phyloP scores from a whole-genome alignment of 441 rosid species.

The Dalechampia spathulata region DNA sequence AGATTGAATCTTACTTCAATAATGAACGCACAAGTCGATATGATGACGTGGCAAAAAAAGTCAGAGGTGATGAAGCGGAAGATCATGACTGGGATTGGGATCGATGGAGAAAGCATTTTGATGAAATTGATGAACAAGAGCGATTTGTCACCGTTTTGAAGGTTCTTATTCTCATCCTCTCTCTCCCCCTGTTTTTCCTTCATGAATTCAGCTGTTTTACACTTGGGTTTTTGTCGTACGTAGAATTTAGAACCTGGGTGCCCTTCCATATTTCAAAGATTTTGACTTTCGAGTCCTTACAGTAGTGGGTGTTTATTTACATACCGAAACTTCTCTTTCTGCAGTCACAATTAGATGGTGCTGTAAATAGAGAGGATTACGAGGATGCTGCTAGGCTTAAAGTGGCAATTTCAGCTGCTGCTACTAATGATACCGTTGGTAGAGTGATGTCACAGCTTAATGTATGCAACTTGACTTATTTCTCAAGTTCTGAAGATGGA shows the following conservation, averaged over 20 bases:
- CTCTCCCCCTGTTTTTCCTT: no score
- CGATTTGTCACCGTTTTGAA: constrained; percentile 62
- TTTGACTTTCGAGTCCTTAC: no score
- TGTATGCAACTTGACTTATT: constrained; percentile 30
- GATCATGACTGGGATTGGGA: constrained; percentile 99
- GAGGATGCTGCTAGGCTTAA: constrained; percentile 78
- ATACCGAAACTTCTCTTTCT: neutral
- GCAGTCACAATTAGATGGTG: constrained; percentile 61
- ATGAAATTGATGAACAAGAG: constrained; percentile 75
- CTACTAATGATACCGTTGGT: constrained; percentile 75
- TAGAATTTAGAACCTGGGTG: no score
- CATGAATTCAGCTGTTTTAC: no score
- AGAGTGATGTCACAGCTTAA: constrained; percentile 54
- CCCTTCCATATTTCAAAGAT: no score
- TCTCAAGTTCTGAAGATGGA: neutral
- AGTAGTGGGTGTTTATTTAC: no score
- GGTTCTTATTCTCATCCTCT: constrained; percentile 29
- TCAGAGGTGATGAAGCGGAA: constrained; percentile 17
- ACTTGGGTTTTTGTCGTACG: no score
- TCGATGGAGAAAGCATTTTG: constrained; percentile 84
- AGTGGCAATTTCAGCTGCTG: constrained; percentile 89
- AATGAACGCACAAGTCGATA: constrained; percentile 1
- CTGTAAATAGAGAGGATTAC: constrained; percentile 62
- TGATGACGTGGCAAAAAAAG: no score
- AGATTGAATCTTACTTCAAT: constrained; percentile 47